phyloP scores from a whole-genome alignment of 345 rosid genomes.

The Theobroma cacao region DNA sequence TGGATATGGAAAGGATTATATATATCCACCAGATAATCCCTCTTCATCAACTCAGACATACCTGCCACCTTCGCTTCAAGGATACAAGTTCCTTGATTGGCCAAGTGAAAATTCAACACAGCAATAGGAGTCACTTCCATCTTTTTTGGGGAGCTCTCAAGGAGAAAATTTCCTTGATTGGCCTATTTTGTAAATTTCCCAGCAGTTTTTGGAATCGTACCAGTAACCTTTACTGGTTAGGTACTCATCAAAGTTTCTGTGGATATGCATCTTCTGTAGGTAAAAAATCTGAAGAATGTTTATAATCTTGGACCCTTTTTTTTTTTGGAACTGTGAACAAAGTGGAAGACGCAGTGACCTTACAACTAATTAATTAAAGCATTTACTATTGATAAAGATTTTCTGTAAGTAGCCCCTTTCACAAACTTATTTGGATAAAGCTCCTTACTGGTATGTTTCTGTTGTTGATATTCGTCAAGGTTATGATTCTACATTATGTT shows the following conservation, averaged over 20 bases:
- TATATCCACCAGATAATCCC: slow-evolving; percentile 74
- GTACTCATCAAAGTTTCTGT: background rate
- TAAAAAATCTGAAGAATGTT: no score
- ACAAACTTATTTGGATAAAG: background rate
- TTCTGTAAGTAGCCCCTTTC: no score
- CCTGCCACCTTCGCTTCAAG: slow-evolving; percentile 62
- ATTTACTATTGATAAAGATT: no score
- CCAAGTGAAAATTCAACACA: slow-evolving; percentile 25
- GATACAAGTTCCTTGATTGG: slow-evolving; percentile 76
- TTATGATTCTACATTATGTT: background rate
- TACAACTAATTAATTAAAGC: no score
- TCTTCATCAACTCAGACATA: slow-evolving; percentile 47
- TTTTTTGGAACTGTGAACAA: background rate
- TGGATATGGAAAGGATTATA: slow-evolving; percentile 74
- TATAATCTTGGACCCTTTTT: background rate
- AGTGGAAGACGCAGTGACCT: background rate
- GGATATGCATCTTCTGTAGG: background rate
- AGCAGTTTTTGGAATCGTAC: background rate
- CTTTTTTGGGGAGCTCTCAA: background rate
- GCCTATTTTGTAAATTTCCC: background rate
- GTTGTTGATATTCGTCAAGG: background rate
- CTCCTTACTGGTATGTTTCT: background rate
- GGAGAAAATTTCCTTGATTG: background rate
- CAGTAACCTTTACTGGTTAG: background rate
- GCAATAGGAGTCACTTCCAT: slow-evolving; percentile 10